A percentile compares a stretch with the other conserved stretches of the same genome.
phyloP scores from a whole-genome alignment of 371 early-diverging fungal genomes.

The Mucor indicus region DNA sequence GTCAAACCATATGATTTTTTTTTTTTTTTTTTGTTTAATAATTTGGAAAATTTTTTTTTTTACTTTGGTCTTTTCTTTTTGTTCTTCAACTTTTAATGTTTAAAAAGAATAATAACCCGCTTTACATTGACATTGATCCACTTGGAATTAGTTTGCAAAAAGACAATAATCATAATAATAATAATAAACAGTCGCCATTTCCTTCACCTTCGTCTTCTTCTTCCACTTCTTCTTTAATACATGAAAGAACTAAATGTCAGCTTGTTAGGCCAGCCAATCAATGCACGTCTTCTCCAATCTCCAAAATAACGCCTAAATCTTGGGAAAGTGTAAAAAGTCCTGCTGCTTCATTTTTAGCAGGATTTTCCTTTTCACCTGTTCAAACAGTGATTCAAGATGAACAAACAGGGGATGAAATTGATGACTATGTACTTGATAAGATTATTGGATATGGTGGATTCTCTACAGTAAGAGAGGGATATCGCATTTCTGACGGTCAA shows the following conservation, averaged over 20 bases:
- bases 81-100: conserved; percentile 1
- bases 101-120: conserved; percentile 11
- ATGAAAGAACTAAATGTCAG: conserved; percentile 19
- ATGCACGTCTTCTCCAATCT: conserved; percentile 2
- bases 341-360: conserved; percentile 57
- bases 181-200: conserved; percentile 6
- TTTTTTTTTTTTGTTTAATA: conserved; percentile 3
- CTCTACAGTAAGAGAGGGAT: conserved; percentile 59
- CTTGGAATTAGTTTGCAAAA: conserved; percentile 23
- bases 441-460: conserved; percentile 69
- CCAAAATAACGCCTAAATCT: conserved; percentile 38
- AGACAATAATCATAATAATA: not conserved
- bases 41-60: not conserved
- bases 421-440: conserved; percentile 56
- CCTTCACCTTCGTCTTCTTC: conserved; percentile 29
- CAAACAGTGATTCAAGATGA: conserved; percentile 11
- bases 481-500: conserved; percentile 26
- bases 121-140: conserved; percentile 24
- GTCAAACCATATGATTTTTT: too few relatives aligned
- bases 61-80: conserved; percentile 3
- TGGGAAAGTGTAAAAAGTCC: conserved; percentile 51
- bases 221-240: conserved; percentile 16
- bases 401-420: conserved; percentile 54
- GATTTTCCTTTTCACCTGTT: conserved; percentile 36
- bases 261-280: conserved; percentile 4